A percentile compares a stretch with the other conserved stretches of the same genome.
Evolutionary conservation across 2,329 filamentous ascomycete species (phyloP).

Genomic region (Penicillium glabrum): DNA sequence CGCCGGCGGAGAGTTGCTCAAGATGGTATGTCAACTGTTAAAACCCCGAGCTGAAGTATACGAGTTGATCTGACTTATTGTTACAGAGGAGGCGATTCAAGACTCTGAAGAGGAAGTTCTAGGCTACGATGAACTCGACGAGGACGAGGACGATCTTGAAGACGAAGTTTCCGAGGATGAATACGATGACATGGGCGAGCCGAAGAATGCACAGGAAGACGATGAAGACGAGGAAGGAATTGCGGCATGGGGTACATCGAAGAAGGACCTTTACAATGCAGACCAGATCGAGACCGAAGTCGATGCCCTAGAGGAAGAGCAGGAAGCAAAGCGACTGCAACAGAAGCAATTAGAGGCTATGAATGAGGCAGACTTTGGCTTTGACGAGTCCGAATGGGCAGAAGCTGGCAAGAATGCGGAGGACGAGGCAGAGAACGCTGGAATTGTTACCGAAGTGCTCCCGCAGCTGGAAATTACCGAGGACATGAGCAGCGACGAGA

Average conservation of each 20-base stretch:
- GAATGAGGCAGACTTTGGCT: constrained; percentile 88
- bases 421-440: constrained; percentile 48
- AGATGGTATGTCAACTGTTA: constrained; percentile 51
- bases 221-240: constrained; percentile 55
- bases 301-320: constrained; percentile 86
- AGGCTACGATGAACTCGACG: constrained; percentile 49
- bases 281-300: constrained; percentile 71
- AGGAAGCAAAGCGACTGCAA: constrained; percentile 82
- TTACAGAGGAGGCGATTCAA: constrained; percentile 56
- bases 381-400: constrained; percentile 86
- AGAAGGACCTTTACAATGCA: constrained; percentile 89
- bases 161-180: constrained; percentile 47
- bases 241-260: constrained; percentile 83
- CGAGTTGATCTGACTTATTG: constrained; percentile 14
- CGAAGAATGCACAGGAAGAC: constrained; percentile 24
- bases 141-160: constrained; percentile 44
- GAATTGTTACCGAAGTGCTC: constrained; percentile 80
- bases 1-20: constrained; percentile 69
- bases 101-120: constrained; percentile 64
- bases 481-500: constrained; percentile 73
- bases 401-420: constrained; percentile 50
- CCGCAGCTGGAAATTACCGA: constrained; percentile 79
- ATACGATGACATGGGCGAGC: constrained; percentile 28
- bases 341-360: constrained; percentile 88
- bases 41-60: neutral